These are phyloP conservation scores for Pyrenophora teres DNA, from an alignment of 2,329 filamentous ascomycete genomes.

Conservation along the genomic window DNA sequence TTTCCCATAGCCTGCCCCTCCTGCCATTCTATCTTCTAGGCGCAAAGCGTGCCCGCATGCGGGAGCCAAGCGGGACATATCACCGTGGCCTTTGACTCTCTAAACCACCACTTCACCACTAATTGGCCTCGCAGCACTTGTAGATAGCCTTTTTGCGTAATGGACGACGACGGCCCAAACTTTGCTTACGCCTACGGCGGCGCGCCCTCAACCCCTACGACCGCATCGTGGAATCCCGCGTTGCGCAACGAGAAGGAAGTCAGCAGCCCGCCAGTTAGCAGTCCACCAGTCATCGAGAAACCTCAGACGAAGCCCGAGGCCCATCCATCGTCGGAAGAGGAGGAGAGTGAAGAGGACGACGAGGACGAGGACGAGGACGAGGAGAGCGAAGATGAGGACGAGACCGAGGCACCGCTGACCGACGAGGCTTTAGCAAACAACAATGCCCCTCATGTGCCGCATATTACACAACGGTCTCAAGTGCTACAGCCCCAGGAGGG, in stretches of 20 bases:
- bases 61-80: conserved; percentile 4
- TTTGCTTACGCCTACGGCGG: conserved; percentile 48
- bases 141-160: conserved; percentile 44
- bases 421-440: conserved; percentile 24
- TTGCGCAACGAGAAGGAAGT: conserved; percentile 51
- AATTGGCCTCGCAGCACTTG: conserved; percentile 35
- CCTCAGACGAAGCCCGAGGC: conserved; percentile 18
- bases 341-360: conserved; percentile 17
- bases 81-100: conserved; percentile 8
- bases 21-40: neutral
- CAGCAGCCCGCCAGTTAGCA: neutral
- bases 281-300: conserved; percentile 14
- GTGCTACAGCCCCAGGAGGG: conserved; percentile 10
- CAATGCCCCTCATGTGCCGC: conserved; percentile 39
- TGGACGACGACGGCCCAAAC: conserved; percentile 47
- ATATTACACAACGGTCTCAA: conserved; percentile 24
- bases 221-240: conserved; percentile 61
- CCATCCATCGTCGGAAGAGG: conserved; percentile 22
- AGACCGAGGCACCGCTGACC: conserved; percentile 6
- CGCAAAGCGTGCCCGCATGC: neutral
- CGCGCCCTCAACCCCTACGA: conserved; percentile 21
- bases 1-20: neutral
- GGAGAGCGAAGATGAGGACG: conserved; percentile 15
- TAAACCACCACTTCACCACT: conserved; percentile 24
- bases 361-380: conserved; percentile 21